phyloP scores from a whole-genome alignment of 148 eudicot species.

The Chenopodium quinoa region DNA sequence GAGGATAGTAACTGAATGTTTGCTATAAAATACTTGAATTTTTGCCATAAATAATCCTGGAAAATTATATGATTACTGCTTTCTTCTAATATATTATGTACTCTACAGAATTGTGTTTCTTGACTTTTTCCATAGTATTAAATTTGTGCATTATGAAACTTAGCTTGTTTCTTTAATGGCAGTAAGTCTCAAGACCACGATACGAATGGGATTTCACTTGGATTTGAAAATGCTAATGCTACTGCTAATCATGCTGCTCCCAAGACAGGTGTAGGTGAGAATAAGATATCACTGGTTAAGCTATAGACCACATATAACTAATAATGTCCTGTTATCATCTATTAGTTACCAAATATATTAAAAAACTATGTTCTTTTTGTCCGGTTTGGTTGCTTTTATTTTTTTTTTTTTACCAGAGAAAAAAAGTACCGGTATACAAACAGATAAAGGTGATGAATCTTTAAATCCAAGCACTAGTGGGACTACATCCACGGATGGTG shows the following conservation, averaged over 20 bases:
- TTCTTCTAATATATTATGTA: background rate
- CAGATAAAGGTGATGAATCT: conserved; percentile 49
- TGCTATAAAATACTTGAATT: background rate
- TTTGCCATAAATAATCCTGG: background rate
- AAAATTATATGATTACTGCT: background rate
- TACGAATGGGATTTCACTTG: conserved; percentile 25
- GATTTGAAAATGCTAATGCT: conserved; percentile 32
- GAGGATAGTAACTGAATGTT: too few relatives aligned
- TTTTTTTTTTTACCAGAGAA: conserved; percentile 35
- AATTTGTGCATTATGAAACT: background rate
- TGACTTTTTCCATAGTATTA: too few relatives aligned
- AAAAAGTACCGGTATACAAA: conserved; percentile 69
- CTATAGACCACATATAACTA: background rate
- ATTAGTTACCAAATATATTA: background rate
- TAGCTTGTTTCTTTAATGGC: conserved; percentile 28
- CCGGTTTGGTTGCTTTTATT: conserved; percentile 19
- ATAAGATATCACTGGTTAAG: conserved; percentile 9
- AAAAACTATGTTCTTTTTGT: conserved; percentile 13
- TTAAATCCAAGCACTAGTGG: conserved; percentile 29
- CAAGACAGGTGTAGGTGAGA: conserved; percentile 38
- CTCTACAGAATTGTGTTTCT: background rate
- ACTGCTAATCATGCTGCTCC: conserved; percentile 27
- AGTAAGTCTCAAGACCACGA: conserved; percentile 43
- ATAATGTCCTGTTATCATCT: background rate
- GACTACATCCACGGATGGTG: conserved; percentile 21